Percentiles rank a stretch among this genome's conserved stretches.
Evolutionary conservation across 2,329 filamentous ascomycete genomes (phyloP).

Genomic region (Apiospora sp.): DNA sequence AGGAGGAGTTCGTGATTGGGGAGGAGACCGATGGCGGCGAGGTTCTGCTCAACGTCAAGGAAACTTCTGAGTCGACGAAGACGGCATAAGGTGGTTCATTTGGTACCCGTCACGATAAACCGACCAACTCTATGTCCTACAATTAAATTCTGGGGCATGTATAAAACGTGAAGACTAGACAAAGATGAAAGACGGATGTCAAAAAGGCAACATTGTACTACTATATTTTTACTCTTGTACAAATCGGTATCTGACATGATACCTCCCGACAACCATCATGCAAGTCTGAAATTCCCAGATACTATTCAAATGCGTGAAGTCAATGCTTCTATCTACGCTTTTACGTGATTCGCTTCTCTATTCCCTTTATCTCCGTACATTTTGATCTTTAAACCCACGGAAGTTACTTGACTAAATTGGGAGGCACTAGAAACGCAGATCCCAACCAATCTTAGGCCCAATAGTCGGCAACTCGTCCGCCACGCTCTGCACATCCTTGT

Average conservation of each 20-base stretch:
- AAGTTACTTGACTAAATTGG: not conserved
- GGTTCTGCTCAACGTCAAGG: constrained; percentile 39
- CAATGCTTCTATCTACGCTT: constrained; percentile 15
- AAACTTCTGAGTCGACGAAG: constrained; percentile 30
- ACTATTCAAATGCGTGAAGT: not conserved
- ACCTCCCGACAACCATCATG: not conserved
- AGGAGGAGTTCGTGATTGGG: constrained; percentile 56
- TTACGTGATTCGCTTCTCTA: constrained; percentile 30
- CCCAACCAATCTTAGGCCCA: constrained; percentile 86
- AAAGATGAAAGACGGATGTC: constrained; percentile 23
- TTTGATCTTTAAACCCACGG: not conserved
- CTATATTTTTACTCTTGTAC: constrained; percentile 21
- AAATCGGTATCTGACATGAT: not conserved
- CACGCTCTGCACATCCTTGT: constrained; percentile 99
- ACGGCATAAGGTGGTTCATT: not conserved
- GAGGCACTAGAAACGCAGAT: constrained; percentile 63
- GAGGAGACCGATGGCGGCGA: constrained; percentile 31
- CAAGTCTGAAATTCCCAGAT: not conserved
- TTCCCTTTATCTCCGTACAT: not conserved
- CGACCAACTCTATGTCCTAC: not conserved
- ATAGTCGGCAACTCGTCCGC: constrained; percentile 90
- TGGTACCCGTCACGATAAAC: not conserved
- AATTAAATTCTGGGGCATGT: not conserved
- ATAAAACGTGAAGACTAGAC: constrained; percentile 28
- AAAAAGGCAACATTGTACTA: constrained; percentile 28